Base-by-base conservation (phyloP, 345 rosid genomes). In the Linum trigynum region DNA sequence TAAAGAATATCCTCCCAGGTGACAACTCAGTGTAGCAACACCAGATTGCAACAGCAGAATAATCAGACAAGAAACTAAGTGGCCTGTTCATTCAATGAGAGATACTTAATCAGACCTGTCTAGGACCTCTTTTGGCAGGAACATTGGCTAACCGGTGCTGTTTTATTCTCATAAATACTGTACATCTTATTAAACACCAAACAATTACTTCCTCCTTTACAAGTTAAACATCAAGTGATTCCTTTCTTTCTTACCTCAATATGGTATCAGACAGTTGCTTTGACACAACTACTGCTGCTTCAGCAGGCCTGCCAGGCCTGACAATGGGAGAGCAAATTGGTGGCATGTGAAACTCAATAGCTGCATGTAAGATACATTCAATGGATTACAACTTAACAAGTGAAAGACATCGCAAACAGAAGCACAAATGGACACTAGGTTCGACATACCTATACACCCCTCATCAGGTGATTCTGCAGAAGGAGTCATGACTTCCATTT, bases 401-500 rank as follows among this genome's bases (percentile, higher is more conserved):
- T 57, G 64, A 59, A 32, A 39, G 63, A 15, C 67, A 23, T 60
- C 3, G 39, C 5, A 14, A 2, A 1, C 12, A 37, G 3, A 36
- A 39, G 9, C 69, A 55, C 4, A 53, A 39, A 39, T 7, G 0
- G 55, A 68, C 39, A 8, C 4, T 4, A 65, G 2, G 63, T 64
- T 35, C 45, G 39, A 55, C 57, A 80, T 48, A 90, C 98, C 94
- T 78, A 90, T 60, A 74, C 81, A 79, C 58, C 96, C 97, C 74
- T 88, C 92, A 15, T 92, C 92, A 10, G 90, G 95, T 11, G 80
- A 77, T 32, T 88, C 95, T 3, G 69, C 43, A 57, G 89, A 81
- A 74, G 97, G 98, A 69, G 86, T 77, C 98, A 88, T 90, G 73
- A 92, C 92, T 77, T 92, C 97, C 97, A 92, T 77, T 79, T 92